These are phyloP conservation scores for Zea luxurians DNA, from an alignment of 176 grass and related monocot species.

Conservation along the genomic window DNA sequence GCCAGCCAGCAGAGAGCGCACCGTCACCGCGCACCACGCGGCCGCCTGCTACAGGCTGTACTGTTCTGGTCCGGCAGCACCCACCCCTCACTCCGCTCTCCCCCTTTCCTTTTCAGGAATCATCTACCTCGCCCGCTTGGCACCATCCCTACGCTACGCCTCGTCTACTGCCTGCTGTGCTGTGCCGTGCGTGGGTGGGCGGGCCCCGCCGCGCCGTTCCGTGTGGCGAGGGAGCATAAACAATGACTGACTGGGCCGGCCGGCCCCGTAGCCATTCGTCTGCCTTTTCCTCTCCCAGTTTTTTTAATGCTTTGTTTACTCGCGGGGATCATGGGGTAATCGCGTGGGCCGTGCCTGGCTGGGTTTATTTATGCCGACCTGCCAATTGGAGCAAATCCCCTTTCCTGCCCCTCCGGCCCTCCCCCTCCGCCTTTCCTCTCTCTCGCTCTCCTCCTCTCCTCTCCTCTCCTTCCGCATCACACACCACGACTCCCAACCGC, in stretches of 20 bases:
- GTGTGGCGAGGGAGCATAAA: constrained; percentile 29
- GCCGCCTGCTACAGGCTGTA: constrained; percentile 45
- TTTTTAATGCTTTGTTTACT: constrained; percentile 7
- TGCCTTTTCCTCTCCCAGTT: too few relatives aligned
- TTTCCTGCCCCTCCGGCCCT: neutral
- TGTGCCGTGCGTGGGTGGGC: neutral
- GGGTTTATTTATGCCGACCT: constrained; percentile 39
- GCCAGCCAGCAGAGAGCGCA: neutral
- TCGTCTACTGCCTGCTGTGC: neutral
- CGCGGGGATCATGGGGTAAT: constrained; percentile 4
- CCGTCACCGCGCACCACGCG: constrained; percentile 13
- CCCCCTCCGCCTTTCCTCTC: neutral
- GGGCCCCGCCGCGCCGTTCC: constrained; percentile 22
- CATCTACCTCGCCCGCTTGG: neutral
- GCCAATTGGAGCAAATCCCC: constrained; percentile 42
- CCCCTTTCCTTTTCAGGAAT: constrained; percentile 55
- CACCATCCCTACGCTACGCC: neutral
- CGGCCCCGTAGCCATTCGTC: neutral
- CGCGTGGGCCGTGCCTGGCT: constrained; percentile 25
- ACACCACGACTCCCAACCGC: neutral
- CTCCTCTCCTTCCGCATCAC: constrained; percentile 29
- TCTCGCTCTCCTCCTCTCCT: neutral
- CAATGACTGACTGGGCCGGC: constrained; percentile 44
- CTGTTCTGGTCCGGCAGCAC: constrained; percentile 35
- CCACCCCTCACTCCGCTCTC: neutral